phyloP scores from a whole-genome alignment of 352 stramenopile species.

The Elongisporangium senticosum region DNA sequence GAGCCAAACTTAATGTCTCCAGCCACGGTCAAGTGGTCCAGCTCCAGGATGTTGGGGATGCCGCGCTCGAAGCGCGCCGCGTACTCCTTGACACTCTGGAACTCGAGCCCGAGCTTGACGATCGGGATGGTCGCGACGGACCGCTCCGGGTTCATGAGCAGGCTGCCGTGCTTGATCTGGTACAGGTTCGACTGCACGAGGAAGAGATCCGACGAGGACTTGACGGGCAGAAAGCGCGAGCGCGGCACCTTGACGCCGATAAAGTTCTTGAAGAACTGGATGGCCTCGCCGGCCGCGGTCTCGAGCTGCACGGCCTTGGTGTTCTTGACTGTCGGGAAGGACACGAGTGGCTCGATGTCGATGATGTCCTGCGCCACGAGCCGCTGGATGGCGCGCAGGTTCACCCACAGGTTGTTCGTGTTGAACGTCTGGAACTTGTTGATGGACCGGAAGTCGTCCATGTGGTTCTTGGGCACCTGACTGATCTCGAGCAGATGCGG shows the following conservation, averaged over 20 bases:
- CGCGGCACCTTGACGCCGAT: slow-evolving; percentile 94
- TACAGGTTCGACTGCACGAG: slow-evolving; percentile 92
- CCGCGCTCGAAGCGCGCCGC: slow-evolving; percentile 77
- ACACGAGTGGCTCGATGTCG: slow-evolving; percentile 94
- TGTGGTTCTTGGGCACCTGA: slow-evolving; percentile 94
- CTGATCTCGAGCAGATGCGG: slow-evolving; percentile 97
- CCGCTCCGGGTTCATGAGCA: slow-evolving; percentile 84
- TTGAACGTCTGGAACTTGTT: slow-evolving; percentile 99
- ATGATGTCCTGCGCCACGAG: slow-evolving; percentile 96
- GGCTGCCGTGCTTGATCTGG: slow-evolving; percentile 88
- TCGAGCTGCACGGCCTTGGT: slow-evolving; percentile 93
- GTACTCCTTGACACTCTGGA: slow-evolving; percentile 88
- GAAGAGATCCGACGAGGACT: slow-evolving; percentile 98
- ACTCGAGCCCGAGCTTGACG: slow-evolving; percentile 91
- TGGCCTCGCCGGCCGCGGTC: slow-evolving; percentile 96
- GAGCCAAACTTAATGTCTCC: slow-evolving; percentile 92
- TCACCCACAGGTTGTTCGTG: slow-evolving; percentile 99
- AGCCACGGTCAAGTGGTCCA: slow-evolving; percentile 91
- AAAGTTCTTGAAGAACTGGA: slow-evolving; percentile 98
- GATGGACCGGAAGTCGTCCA: slow-evolving; percentile 92
- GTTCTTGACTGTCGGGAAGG: slow-evolving; percentile 95
- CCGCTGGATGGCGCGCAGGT: slow-evolving; percentile 95
- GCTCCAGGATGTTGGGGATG: slow-evolving; percentile 91
- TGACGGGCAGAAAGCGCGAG: slow-evolving; percentile 97
- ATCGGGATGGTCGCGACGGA: slow-evolving; percentile 85